These are phyloP conservation scores for Colletotrichum incanum DNA, from an alignment of 2,329 filamentous ascomycete genomes.

Conservation along the genomic window DNA sequence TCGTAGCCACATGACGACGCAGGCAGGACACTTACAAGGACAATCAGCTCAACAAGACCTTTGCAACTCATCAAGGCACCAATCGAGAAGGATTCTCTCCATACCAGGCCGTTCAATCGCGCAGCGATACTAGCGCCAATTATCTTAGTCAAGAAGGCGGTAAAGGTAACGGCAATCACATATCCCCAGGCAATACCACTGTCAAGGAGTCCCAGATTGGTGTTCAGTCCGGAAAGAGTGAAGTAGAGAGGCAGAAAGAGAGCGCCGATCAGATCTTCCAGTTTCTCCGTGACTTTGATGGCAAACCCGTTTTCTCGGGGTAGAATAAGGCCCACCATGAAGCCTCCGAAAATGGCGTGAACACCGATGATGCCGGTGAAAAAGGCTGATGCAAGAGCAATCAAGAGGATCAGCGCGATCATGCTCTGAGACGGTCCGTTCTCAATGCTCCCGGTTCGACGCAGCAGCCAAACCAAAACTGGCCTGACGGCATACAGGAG, in stretches of 20 bases:
- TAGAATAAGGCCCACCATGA: conserved; percentile 90
- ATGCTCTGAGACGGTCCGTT: conserved; percentile 91
- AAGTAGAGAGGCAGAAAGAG: conserved; percentile 94
- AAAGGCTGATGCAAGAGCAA: conserved; percentile 85
- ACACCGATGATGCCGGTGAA: conserved; percentile 93
- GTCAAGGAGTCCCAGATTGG: conserved; percentile 87
- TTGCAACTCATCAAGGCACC: conserved; percentile 97
- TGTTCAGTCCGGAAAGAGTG: conserved; percentile 90
- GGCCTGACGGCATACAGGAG: conserved; percentile 82
- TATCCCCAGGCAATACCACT: conserved; percentile 91
- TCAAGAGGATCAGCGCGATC: conserved; percentile 84
- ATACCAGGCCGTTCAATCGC: conserved; percentile 81
- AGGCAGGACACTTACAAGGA: conserved; percentile 74
- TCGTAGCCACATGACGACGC: background rate
- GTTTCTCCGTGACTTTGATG: conserved; percentile 92
- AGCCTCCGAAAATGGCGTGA: conserved; percentile 95
- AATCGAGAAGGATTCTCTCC: conserved; percentile 91
- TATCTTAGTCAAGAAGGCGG: conserved; percentile 90
- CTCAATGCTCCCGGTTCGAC: conserved; percentile 82
- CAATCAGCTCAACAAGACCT: conserved; percentile 93
- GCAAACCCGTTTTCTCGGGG: conserved; percentile 92
- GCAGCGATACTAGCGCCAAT: conserved; percentile 86
- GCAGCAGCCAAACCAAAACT: conserved; percentile 80
- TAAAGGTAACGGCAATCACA: conserved; percentile 84
- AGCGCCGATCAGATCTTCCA: conserved; percentile 90